A percentile compares a stretch with the other conserved stretches of the same genome.
Evolutionary conservation across 2,329 filamentous ascomycete genomes (phyloP).

Genomic region (Fusarium hainanense): DNA sequence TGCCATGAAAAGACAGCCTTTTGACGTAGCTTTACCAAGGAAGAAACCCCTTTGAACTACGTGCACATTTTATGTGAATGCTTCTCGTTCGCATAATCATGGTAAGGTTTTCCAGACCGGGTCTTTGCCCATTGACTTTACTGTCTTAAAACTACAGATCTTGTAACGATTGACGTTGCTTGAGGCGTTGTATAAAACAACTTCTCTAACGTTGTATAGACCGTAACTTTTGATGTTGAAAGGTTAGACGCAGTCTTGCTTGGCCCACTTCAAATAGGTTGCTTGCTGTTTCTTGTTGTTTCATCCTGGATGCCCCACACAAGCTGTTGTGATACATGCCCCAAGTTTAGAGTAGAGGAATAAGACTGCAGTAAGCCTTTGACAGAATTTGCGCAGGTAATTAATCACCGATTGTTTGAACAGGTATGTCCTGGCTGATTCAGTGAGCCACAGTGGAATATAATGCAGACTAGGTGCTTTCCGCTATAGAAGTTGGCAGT

Average conservation of each 20-base stretch:
- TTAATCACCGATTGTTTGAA: not conserved
- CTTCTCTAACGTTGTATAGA: not conserved
- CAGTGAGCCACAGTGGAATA: not conserved
- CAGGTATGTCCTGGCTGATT: not conserved
- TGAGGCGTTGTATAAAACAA: not conserved
- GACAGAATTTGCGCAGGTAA: not conserved
- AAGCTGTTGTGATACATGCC: constrained; percentile 14
- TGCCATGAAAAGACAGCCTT: not conserved
- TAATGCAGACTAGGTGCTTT: too few species aligned
- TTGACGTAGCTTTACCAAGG: not conserved
- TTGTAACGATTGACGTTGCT: not conserved
- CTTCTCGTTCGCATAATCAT: not conserved
- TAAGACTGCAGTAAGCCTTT: not conserved
- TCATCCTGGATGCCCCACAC: constrained; percentile 9
- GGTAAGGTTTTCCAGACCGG: not conserved
- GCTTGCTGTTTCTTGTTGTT: not conserved
- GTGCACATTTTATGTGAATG: not conserved
- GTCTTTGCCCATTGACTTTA: not conserved
- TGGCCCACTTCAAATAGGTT: not conserved
- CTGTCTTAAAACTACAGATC: not conserved
- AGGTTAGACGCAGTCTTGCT: not conserved
- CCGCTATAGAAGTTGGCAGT: not conserved
- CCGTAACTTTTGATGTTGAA: not conserved
- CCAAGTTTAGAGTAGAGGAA: not conserved
- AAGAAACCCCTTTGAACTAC: not conserved